These are phyloP conservation scores for Ramularia collo-cygni DNA, from an alignment of 2,329 filamentous ascomycete genomes.

Conservation along the genomic window DNA sequence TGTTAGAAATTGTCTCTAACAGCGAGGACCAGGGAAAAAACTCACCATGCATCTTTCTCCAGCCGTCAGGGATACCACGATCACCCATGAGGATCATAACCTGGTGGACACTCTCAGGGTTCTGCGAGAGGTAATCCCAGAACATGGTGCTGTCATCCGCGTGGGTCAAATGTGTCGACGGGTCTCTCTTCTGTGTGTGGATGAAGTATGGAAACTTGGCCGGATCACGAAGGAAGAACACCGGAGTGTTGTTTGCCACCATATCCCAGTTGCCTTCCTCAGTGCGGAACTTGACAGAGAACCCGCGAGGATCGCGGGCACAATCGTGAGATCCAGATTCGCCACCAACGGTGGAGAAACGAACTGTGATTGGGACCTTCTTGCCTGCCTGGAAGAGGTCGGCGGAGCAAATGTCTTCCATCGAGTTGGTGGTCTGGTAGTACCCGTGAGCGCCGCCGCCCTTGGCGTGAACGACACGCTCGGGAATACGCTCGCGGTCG, in stretches of 20 bases:
- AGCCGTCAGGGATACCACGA: slow-evolving; percentile 49
- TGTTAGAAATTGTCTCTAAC: no score
- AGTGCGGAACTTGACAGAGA: slow-evolving; percentile 66
- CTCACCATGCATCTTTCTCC: slow-evolving; percentile 51
- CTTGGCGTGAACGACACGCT: slow-evolving; percentile 47
- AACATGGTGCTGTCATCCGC: slow-evolving; percentile 59
- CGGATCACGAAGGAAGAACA: slow-evolving; percentile 69
- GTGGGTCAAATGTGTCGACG: slow-evolving; percentile 61
- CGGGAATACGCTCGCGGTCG: slow-evolving; percentile 45
- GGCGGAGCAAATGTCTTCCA: slow-evolving; percentile 41
- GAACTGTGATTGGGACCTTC: slow-evolving; percentile 58
- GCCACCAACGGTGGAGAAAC: slow-evolving; percentile 71
- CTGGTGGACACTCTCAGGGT: slow-evolving; percentile 49
- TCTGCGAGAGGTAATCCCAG: slow-evolving; percentile 55
- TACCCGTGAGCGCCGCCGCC: slow-evolving; percentile 44
- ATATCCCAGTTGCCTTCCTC: slow-evolving; percentile 69
- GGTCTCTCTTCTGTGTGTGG: slow-evolving; percentile 69
- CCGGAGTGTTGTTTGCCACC: slow-evolving; percentile 66
- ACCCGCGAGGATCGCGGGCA: slow-evolving; percentile 65
- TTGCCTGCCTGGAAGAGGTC: slow-evolving; percentile 56
- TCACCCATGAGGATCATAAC: slow-evolving; percentile 50
- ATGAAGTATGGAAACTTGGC: slow-evolving; percentile 69
- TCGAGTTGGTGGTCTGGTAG: slow-evolving; percentile 41
- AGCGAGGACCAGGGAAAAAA: no score
- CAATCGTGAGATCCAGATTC: slow-evolving; percentile 66